Conservation (phyloP, 2,329 filamentous ascomycete genomes). For the Talaromyces islandicus region DNA sequence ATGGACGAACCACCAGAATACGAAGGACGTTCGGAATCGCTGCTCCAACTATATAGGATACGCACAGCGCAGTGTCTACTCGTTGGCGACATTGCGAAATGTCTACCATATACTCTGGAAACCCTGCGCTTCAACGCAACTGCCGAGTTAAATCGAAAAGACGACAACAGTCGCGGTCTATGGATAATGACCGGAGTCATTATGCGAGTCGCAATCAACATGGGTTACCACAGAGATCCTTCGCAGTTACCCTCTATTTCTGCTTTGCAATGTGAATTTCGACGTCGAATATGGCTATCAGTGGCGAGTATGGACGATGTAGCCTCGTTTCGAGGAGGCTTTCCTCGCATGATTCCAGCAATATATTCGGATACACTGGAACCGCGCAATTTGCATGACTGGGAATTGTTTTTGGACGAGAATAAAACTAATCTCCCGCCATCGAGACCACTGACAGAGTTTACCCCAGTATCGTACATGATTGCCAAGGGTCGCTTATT, state of each 20-base stretch:
- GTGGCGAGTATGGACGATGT: constrained; percentile 56
- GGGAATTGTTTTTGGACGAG: constrained; percentile 52
- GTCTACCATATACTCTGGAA: constrained; percentile 55
- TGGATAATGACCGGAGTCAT: constrained; percentile 57
- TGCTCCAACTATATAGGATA: constrained; percentile 41
- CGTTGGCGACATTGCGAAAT: constrained; percentile 57
- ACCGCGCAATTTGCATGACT: constrained; percentile 59
- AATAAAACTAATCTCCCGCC: constrained; percentile 50
- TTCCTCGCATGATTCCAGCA: constrained; percentile 60
- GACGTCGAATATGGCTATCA: constrained; percentile 44
- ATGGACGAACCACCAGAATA: constrained; percentile 60
- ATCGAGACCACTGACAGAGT: constrained; percentile 51
- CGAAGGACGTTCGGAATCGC: constrained; percentile 47
- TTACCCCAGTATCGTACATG: constrained; percentile 49
- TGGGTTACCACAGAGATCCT: constrained; percentile 58
- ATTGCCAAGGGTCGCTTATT: constrained; percentile 42
- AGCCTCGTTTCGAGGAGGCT: constrained; percentile 60
- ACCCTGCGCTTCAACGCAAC: constrained; percentile 57
- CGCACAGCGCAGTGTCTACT: constrained; percentile 59
- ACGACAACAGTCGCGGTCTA: constrained; percentile 56
- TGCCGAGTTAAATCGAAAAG: constrained; percentile 54
- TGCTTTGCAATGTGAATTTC: constrained; percentile 57
- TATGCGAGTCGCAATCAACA: constrained; percentile 57
- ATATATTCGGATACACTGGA: constrained; percentile 58
- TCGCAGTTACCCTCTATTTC: constrained; percentile 50